These are phyloP conservation scores for Synura sp. DNA, from an alignment of 352 stramenopile species.

Conservation along the genomic window DNA sequence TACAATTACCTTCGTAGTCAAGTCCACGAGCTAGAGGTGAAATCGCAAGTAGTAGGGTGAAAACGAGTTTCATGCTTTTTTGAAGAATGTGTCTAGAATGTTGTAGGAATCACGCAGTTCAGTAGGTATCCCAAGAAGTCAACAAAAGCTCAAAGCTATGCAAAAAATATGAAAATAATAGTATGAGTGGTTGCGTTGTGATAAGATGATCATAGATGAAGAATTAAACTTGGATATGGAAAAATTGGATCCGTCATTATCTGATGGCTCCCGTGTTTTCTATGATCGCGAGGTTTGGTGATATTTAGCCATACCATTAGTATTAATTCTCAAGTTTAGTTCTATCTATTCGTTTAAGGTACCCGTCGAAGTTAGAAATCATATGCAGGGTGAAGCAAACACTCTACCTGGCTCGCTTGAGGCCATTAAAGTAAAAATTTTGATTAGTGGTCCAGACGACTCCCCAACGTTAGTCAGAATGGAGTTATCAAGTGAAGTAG, in stretches of 20 bases:
- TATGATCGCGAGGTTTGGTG: slow-evolving; percentile 68
- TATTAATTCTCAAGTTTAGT: background rate
- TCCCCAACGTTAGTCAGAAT: slow-evolving; percentile 73
- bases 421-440: slow-evolving; percentile 87
- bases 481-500: slow-evolving; percentile 80
- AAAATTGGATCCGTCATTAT: slow-evolving; percentile 57
- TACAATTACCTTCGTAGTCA: too few relatives aligned
- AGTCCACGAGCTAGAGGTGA: too few relatives aligned
- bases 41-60: too few relatives aligned
- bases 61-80: too few relatives aligned
- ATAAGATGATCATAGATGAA: too few relatives aligned
- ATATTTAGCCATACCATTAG: background rate
- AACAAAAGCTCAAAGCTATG: too few relatives aligned
- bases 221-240: too few relatives aligned
- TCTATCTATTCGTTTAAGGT: slow-evolving; percentile 47
- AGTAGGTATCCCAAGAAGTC: too few relatives aligned
- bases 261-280: slow-evolving; percentile 73
- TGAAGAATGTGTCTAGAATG: too few relatives aligned
- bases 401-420: slow-evolving; percentile 67
- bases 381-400: slow-evolving; percentile 78
- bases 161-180: too few relatives aligned
- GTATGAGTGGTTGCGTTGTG: too few relatives aligned
- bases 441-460: slow-evolving; percentile 74
- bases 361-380: slow-evolving; percentile 77
- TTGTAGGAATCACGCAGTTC: too few relatives aligned